Percentiles rank a stretch among this genome's conserved stretches.
phyloP scores from a whole-genome alignment of 31 red algal genomes.

The Odonthalia washingtoniensis region DNA sequence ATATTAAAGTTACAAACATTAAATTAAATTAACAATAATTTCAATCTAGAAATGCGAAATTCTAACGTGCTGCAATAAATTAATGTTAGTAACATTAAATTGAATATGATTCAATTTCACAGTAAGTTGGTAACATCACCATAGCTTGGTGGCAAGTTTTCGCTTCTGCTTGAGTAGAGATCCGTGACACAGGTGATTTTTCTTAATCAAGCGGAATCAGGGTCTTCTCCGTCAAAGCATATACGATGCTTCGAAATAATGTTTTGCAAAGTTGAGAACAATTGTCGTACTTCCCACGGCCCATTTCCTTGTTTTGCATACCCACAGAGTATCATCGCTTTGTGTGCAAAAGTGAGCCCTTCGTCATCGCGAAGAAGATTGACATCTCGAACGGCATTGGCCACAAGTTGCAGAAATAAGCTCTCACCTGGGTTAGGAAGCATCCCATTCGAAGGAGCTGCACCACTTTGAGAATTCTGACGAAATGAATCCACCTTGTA shows the following conservation, averaged over 20 bases:
- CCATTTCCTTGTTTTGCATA: constrained; percentile 12
- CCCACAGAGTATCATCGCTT: constrained; percentile 33
- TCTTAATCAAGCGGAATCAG: not conserved
- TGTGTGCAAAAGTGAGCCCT: constrained; percentile 4
- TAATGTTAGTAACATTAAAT: too few relatives aligned
- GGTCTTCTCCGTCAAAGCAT: not conserved
- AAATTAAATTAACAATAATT: not conserved
- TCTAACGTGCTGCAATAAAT: not conserved
- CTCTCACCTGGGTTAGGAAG: constrained; percentile 45
- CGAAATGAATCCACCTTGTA: constrained; percentile 4
- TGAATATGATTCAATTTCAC: not conserved
- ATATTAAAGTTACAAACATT: too few relatives aligned
- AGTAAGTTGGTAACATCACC: not conserved
- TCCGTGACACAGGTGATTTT: not conserved
- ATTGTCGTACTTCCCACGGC: not conserved
- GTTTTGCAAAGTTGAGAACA: constrained; percentile 1
- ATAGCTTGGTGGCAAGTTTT: not conserved
- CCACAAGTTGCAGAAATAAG: constrained; percentile 28
- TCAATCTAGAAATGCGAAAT: not conserved
- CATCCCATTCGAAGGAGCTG: not conserved
- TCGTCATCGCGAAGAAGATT: constrained; percentile 7
- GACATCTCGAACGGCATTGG: not conserved
- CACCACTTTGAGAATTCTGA: not conserved
- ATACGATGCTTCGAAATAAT: constrained; percentile 28
- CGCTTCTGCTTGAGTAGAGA: not conserved